Evolutionary conservation across 805 yeast species (phyloP).

Genomic region (Candida vartiovaarae): DNA sequence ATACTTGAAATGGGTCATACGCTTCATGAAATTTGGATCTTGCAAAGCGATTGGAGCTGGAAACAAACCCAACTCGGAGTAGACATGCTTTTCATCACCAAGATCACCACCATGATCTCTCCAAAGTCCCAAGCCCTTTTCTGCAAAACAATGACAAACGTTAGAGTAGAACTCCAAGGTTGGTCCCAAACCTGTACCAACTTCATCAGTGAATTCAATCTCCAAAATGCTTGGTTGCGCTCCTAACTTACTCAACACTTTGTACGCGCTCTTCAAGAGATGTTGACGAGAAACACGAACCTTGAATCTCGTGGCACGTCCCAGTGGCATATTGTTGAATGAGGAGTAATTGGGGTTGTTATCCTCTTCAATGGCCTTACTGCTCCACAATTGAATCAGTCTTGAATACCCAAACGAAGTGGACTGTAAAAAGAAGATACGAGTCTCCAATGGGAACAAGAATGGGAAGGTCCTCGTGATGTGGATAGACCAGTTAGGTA

Average conservation of each 20-base stretch:
- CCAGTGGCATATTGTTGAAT: slow-evolving; percentile 34
- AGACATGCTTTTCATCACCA: slow-evolving; percentile 31
- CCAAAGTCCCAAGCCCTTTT: slow-evolving; percentile 61
- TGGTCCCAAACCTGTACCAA: slow-evolving; percentile 95
- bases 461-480: slow-evolving; percentile 74
- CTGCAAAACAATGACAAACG: slow-evolving; percentile 69
- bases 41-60: slow-evolving; percentile 52
- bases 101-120: slow-evolving; percentile 28
- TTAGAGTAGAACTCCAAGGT: slow-evolving; percentile 86
- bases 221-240: slow-evolving; percentile 76
- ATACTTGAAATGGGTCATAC: slow-evolving; percentile 47
- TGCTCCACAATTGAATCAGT: slow-evolving; percentile 71
- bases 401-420: slow-evolving; percentile 91
- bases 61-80: slow-evolving; percentile 51
- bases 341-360: slow-evolving; percentile 21
- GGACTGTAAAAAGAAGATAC: slow-evolving; percentile 71
- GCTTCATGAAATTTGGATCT: slow-evolving; percentile 32
- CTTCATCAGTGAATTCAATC: slow-evolving; percentile 84
- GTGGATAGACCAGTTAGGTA: slow-evolving; percentile 80
- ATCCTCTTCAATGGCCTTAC: slow-evolving; percentile 34
- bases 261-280: slow-evolving; percentile 69
- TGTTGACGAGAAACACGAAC: slow-evolving; percentile 67
- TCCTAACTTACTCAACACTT: slow-evolving; percentile 70
- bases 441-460: slow-evolving; percentile 74
- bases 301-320: slow-evolving; percentile 73